Conservation (phyloP, 306 rosid species). For the Sicyos edulis region DNA sequence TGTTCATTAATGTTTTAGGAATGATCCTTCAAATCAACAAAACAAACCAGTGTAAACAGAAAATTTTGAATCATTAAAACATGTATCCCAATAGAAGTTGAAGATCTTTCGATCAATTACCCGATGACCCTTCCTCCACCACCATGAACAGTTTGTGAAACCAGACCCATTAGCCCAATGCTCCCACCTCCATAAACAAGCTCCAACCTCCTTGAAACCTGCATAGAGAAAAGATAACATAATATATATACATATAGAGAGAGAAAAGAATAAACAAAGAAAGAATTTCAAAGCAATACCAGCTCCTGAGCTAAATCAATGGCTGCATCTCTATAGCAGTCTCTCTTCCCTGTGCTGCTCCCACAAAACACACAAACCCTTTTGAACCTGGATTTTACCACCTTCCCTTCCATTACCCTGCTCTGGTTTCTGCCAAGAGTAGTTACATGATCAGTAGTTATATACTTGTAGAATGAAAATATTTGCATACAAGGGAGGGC, state of each 20-base stretch:
- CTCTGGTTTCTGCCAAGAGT: constrained; percentile 1
- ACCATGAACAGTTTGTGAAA: constrained; percentile 47
- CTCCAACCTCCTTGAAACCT: no score
- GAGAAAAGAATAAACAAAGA: not conserved
- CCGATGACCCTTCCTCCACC: constrained; percentile 55
- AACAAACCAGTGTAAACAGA: not conserved
- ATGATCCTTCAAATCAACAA: constrained; percentile 32
- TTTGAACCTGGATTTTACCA: constrained; percentile 38
- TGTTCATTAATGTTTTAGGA: constrained; percentile 43
- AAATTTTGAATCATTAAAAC: constrained; percentile 2
- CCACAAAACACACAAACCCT: constrained; percentile 55
- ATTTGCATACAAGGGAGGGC: not conserved
- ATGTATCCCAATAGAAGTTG: not conserved
- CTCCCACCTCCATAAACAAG: constrained; percentile 58
- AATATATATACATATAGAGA: not conserved
- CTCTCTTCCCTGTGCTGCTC: constrained; percentile 47
- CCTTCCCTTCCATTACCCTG: constrained; percentile 32
- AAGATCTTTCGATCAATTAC: constrained; percentile 23
- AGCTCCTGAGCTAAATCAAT: constrained; percentile 47
- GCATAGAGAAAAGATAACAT: not conserved
- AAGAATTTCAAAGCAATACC: constrained; percentile 24
- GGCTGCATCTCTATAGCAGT: constrained; percentile 48
- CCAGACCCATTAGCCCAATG: constrained; percentile 53
- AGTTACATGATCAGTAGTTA: constrained; percentile 21
- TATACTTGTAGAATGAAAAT: not conserved